Base-by-base conservation (phyloP, 805 yeast genomes). In the Candida ascalaphidarum region DNA sequence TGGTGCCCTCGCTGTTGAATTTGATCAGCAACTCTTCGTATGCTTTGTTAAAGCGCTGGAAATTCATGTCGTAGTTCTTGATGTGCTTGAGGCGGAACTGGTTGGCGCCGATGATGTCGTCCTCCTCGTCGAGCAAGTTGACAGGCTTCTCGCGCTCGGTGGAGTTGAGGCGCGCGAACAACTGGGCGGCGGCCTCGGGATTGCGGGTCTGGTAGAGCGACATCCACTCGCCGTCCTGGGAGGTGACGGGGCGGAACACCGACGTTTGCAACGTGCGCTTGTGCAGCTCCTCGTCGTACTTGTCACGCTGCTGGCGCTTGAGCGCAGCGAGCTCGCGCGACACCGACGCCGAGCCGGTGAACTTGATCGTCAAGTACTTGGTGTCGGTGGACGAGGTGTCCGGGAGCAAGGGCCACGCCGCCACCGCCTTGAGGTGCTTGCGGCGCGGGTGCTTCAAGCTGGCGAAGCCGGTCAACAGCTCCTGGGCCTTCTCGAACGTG, bases 351-450 rank as follows among this genome's bases (percentile, higher is more conserved):
- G 74, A 63, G 4, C 77, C 77, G 4, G 65, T 46, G 41, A 83
- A 72, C 50, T 78, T 81, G 23, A 84, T 58, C 18, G 75, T 65
- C 43, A 74, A 60, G 44, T 69, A 85, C 29, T 68, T 72, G 41
- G 83, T 77, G 54, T 92, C 98, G 70, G 85, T 66, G 68, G 82
- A 72, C n/a, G 89, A 77, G 7, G 92, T 76, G 52, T 92, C 96
- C 6, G 98, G 98, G 36, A 88, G 60, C 16, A 92, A 59, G 15
- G 80, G 78, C 84, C 86, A 83, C 2, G 85, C 66, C 34, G 66
- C 68, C 13, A 78, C 86, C 1, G 95, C 95, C 30, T 68, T 76
- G 28, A 85, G 56, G 32, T 71, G 63, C 46, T 71, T 79, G 58
- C 78, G 84, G 16, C 71, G 67, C 18, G 98, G 98, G 57, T 92